Evolutionary conservation across 208 protist genomes (phyloP).

Genomic region (Sergeia podlipaevii): DNA sequence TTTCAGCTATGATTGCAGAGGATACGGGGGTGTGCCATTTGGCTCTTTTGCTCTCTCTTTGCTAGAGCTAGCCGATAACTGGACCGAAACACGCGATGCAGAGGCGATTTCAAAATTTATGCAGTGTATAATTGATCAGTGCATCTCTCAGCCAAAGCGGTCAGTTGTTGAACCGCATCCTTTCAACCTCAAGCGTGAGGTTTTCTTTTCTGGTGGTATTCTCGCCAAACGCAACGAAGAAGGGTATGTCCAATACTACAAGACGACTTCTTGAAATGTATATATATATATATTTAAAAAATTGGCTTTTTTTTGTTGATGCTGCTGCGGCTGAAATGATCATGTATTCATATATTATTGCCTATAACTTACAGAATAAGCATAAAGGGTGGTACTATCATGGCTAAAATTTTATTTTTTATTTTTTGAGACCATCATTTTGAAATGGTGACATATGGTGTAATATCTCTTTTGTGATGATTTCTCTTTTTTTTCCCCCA

Average conservation of each 20-base stretch:
- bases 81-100: constrained; percentile 29
- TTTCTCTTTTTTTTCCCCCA: background rate
- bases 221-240: constrained; percentile 16
- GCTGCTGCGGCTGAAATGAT: too few species aligned
- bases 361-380: too few species aligned
- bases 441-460: too few species aligned
- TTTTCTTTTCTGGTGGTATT: constrained; percentile 31
- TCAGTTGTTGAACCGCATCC: constrained; percentile 5
- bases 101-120: constrained; percentile 48
- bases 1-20: constrained; percentile 43
- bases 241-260: constrained; percentile 12
- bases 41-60: constrained; percentile 56
- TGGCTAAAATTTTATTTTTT: too few species aligned
- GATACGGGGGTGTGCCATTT: constrained; percentile 39
- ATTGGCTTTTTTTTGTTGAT: background rate
- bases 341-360: too few species aligned
- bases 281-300: constrained; percentile 4
- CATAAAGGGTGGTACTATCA: too few species aligned
- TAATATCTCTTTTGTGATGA: too few species aligned
- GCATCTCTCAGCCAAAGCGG: background rate
- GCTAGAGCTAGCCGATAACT: constrained; percentile 80
- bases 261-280: constrained; percentile 14
- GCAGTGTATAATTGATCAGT: constrained; percentile 15
- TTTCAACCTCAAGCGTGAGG: background rate
- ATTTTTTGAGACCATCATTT: too few species aligned